A percentile compares a stretch with the other conserved stretches of the same genome.
Evolutionary conservation across 345 rosid genomes (phyloP).

Genomic region (Capsella bursapastoris): DNA sequence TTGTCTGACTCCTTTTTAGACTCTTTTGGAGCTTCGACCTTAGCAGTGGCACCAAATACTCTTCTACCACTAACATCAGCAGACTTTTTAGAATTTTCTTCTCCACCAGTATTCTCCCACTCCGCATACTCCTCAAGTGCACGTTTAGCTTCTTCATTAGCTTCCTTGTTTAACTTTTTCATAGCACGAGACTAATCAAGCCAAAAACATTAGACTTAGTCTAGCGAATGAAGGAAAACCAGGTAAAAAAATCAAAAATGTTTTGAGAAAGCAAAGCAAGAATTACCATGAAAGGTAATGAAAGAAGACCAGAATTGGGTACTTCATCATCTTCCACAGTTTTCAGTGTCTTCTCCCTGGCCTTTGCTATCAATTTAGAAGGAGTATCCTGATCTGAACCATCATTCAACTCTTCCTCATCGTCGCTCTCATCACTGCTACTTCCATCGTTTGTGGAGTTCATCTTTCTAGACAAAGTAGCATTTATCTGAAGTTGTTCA

Average conservation of each 20-base stretch:
- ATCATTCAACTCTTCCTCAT: constrained; percentile 48
- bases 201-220: background rate
- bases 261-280: constrained; percentile 12
- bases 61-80: constrained; percentile 67
- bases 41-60: constrained; percentile 69
- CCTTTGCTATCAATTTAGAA: constrained; percentile 62
- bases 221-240: constrained; percentile 1
- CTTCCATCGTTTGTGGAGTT: constrained; percentile 71
- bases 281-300: constrained; percentile 95
- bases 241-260: constrained; percentile 5
- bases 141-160: constrained; percentile 74
- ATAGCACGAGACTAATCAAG: constrained; percentile 73
- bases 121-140: constrained; percentile 81
- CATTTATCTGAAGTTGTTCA: constrained; percentile 83
- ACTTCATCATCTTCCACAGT: constrained; percentile 66
- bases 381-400: constrained; percentile 62
- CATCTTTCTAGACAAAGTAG: constrained; percentile 82
- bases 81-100: constrained; percentile 46
- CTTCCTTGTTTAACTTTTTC: constrained; percentile 73
- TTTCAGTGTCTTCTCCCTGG: constrained; percentile 74
- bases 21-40: constrained; percentile 50
- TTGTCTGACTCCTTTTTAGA: constrained; percentile 51
- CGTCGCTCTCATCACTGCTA: constrained; percentile 73
- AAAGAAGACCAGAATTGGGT: constrained; percentile 74
- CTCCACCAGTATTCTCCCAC: constrained; percentile 54